Base-by-base conservation (phyloP, 192 early-diverging fungal genomes). In the Globomyces pollinis-pini region DNA sequence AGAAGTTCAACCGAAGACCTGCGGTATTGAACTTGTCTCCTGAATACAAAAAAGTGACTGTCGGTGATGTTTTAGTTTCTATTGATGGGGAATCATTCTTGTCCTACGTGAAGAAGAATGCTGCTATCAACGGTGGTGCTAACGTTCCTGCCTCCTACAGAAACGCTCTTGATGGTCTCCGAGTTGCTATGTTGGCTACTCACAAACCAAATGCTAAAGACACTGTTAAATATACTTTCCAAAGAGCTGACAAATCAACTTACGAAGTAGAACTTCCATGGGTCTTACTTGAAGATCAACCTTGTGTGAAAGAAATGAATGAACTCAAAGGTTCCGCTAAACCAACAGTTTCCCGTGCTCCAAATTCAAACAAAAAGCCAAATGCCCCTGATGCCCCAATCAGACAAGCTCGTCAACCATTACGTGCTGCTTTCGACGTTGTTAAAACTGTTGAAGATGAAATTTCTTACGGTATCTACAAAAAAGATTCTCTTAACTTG, bases 401-500 rank as follows among this genome's bases (percentile, higher is more conserved):
- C n/a, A n/a, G n/a, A n/a, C n/a, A n/a, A n/a, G n/a, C n/a, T n/a
- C n/a, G n/a, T n/a, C n/a, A n/a, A n/a, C n/a, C n/a, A n/a, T n/a
- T n/a, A n/a, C n/a, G n/a, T n/a, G 3, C 50, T 33, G 50, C 16
- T 21, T 33, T 60, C 3, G 28, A 45, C 13, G 7, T 39, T 0
- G 45, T 45, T 35, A 28, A 30, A 2, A 36, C 66, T 15, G 60
- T 39, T 9, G 47, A 26, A 1, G 8, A 21, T 0, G 56, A 34
- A 33, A 41, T 67, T 24, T 23, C 13, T 3, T 68, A 47, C 55
- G 38, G 43, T 2, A 68, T 59, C 20, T 61, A 66, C 39, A 18
- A 59, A 24, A 13, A n/a, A 8, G 33, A 59, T 7, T 21, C 20
- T 4, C 5, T 32, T 9, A 68, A 68, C 50, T 29, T 68, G 31